phyloP scores from a whole-genome alignment of 1,284 basidiomycete genomes.

The Trichosporon ovoides region DNA sequence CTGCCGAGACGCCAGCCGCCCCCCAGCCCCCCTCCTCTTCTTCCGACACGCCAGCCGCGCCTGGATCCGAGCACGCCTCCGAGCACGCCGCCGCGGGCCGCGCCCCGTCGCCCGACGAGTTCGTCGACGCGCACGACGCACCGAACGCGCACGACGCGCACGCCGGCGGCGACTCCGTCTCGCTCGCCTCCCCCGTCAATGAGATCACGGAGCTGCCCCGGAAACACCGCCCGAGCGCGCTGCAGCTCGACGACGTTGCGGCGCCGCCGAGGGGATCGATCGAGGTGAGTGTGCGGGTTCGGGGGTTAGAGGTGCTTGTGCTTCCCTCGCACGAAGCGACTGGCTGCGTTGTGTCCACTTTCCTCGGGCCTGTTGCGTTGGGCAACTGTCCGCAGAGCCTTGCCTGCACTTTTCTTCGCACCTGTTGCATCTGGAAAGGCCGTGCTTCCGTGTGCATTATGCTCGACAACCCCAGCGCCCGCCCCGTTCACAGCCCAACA shows the following conservation, averaged over 20 bases:
- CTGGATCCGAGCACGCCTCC: neutral
- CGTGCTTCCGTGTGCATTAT: too few relatives aligned
- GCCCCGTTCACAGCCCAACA: too few relatives aligned
- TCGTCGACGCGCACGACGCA: neutral
- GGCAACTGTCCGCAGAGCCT: too few relatives aligned
- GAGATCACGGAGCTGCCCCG: neutral
- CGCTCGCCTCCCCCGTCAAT: neutral
- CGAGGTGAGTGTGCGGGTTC: constrained; percentile 8
- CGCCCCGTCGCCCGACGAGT: neutral
- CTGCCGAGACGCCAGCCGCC: too few relatives aligned
- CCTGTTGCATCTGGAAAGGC: too few relatives aligned
- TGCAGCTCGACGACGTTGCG: constrained; percentile 10
- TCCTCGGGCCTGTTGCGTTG: too few relatives aligned
- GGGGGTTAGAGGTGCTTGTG: neutral
- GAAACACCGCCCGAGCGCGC: neutral
- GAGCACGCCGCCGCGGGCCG: neutral
- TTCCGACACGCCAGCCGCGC: neutral
- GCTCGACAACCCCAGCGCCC: too few relatives aligned
- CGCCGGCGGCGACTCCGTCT: neutral
- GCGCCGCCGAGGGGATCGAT: neutral
- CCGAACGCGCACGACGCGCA: neutral
- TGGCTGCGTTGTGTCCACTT: too few relatives aligned
- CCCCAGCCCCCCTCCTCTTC: neutral
- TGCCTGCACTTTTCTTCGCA: too few relatives aligned
- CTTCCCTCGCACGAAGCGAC: too few relatives aligned